Percentiles rank a stretch among this genome's conserved stretches.
phyloP scores from a whole-genome alignment of 257 asterid species.

The Datura wrightii region DNA sequence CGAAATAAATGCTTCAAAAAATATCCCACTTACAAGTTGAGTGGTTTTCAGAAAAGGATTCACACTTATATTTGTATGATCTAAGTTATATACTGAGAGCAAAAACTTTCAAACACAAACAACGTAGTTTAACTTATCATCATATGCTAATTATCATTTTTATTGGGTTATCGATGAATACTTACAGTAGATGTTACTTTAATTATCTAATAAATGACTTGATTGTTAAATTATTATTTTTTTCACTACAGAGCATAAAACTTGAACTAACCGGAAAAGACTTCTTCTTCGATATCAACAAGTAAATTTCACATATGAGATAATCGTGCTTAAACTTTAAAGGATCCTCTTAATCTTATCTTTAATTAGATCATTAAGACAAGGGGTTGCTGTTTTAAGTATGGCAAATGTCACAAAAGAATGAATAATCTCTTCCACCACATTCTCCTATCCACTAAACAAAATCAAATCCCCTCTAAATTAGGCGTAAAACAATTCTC shows the following conservation, averaged over 20 bases:
- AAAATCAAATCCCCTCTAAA: constrained; percentile 8
- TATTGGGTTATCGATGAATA: neutral
- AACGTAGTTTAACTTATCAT: neutral
- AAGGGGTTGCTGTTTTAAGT: neutral
- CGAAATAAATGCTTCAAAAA: neutral
- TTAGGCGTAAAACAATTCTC: constrained; percentile 25
- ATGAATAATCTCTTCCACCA: constrained; percentile 28
- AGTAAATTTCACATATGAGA: neutral
- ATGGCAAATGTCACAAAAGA: constrained; percentile 29
- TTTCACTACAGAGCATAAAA: neutral
- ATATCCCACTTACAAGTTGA: neutral
- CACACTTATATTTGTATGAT: neutral
- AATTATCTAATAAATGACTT: neutral
- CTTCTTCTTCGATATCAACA: neutral
- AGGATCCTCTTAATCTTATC: neutral
- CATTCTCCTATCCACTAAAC: constrained; percentile 29
- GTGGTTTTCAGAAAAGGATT: neutral
- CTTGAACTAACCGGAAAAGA: neutral
- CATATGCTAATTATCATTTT: neutral
- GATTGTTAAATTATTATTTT: neutral
- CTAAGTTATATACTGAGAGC: neutral
- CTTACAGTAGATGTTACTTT: neutral
- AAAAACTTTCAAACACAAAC: neutral
- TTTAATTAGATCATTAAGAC: constrained; percentile 7
- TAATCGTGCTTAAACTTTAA: neutral